Evolutionary conservation across 352 stramenopile genomes (phyloP), one percentile per base, ranked within the genome.

Genomic region (Thalassiosira hispida): DNA sequence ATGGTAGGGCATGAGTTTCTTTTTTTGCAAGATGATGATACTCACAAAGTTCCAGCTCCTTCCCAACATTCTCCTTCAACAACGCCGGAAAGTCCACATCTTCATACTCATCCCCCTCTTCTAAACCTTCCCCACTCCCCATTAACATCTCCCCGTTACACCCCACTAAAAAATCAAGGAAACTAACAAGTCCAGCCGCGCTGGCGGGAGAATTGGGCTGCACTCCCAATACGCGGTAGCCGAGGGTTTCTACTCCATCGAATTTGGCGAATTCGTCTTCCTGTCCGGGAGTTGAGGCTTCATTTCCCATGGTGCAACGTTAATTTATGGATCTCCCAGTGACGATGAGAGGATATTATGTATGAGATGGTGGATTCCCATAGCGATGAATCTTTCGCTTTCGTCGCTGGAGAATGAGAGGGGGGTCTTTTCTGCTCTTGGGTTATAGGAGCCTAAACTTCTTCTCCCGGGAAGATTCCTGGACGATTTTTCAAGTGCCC

Each of bases 131-230:
- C 0, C 88, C 88, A 44, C 73, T 89, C 53, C 78, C 95, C 78
- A 86, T 95, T 71, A 88, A 90, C 94, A 91, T 97, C 94, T 86
- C 84, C 79, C 77, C 81, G 70, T 98, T 97, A 53, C 93, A 95
- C 25, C 95, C 95, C 31, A 99, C 91, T 68, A 99, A 97, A 86
- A 99, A 99, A 89, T 98, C 97, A 67, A 99, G 98, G 84, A 98
- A 99, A 69, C 90, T 96, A 33, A 99, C 96, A 38, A 99, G 95
- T 47, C 96, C 96, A 20, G 96, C 96, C 18, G 86, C 79, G 16
- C 92, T 91, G 7, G 96, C 96, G 0, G 97, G 97, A 46, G 92
- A 97, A 69, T 97, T 91, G 35, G 97, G 95, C 8, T 99, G 96
- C 44, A 99, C 98, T 22, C 96, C 96, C 29, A 99, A 77, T 27